These are phyloP conservation scores for Botryotinia globosa DNA, from an alignment of 2,329 filamentous ascomycete genomes.

Conservation along the genomic window DNA sequence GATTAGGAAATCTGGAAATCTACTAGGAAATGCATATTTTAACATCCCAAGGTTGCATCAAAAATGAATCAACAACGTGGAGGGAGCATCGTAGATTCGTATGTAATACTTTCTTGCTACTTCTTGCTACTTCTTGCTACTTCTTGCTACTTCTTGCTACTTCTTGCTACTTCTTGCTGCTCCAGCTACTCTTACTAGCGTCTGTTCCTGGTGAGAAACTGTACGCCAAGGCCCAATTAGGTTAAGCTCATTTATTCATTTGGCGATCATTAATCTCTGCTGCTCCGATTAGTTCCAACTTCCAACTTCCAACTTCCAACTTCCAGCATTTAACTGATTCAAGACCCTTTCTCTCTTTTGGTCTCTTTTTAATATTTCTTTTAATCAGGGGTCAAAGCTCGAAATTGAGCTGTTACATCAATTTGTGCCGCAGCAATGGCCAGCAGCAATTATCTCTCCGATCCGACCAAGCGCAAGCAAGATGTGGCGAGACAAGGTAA, in stretches of 20 bases:
- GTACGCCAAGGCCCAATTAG: not conserved
- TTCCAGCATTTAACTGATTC: not conserved
- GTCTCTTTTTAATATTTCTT: not conserved
- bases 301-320: too few relatives aligned
- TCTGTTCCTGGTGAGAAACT: not conserved
- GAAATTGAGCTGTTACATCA: slow-evolving; percentile 17
- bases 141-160: not conserved
- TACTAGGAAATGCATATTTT: not conserved
- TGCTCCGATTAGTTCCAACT: not conserved
- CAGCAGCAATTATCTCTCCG: slow-evolving; percentile 6
- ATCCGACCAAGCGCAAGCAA: not conserved
- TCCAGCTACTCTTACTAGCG: not conserved
- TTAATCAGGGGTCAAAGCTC: not conserved
- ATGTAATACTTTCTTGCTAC: not conserved
- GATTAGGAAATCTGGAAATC: too few relatives aligned
- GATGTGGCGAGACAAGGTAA: not conserved
- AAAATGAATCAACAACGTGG: not conserved
- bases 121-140: too few relatives aligned
- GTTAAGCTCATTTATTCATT: not conserved
- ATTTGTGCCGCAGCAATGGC: slow-evolving; percentile 1
- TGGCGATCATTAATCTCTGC: slow-evolving; percentile 1
- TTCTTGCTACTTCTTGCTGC: not conserved
- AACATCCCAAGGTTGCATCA: not conserved
- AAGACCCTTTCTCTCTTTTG: not conserved
- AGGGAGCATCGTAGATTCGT: not conserved